Evolutionary conservation across 345 rosid genomes (phyloP).

Genomic region (Hypericum perforatum): DNA sequence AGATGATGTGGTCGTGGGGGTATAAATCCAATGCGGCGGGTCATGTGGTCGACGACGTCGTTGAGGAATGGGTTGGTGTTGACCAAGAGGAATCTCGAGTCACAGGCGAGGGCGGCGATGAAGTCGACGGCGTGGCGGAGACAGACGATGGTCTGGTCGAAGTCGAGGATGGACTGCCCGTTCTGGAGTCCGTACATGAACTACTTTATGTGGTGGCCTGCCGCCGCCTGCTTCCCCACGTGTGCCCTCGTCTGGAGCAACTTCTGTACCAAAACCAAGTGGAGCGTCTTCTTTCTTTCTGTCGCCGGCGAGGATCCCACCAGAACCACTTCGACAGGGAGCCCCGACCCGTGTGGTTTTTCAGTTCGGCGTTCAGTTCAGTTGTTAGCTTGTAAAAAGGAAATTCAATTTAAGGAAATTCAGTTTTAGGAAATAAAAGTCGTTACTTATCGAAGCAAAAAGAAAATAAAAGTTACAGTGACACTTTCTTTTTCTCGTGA

Average conservation of each 20-base stretch:
- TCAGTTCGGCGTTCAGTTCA: too few relatives aligned
- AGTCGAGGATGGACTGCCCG: conserved; percentile 54
- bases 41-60: conserved; percentile 72
- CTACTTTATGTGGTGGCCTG: conserved; percentile 66
- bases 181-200: conserved; percentile 69
- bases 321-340: too few relatives aligned
- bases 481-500: too few relatives aligned
- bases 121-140: conserved; percentile 81
- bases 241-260: conserved; percentile 78
- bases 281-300: conserved; percentile 50
- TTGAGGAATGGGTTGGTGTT: conserved; percentile 87
- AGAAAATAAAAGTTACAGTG: too few relatives aligned
- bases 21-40: conserved; percentile 57
- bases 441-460: too few relatives aligned
- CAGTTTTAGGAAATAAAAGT: too few relatives aligned
- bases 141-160: conserved; percentile 81
- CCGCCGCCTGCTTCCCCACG: conserved; percentile 60
- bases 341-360: too few relatives aligned
- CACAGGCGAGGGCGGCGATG: conserved; percentile 53
- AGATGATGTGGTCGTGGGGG: conserved; percentile 49
- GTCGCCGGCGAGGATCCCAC: too few relatives aligned
- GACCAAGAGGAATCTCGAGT: conserved; percentile 66
- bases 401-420: too few relatives aligned
- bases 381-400: too few relatives aligned
- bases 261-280: conserved; percentile 76